phyloP scores from a whole-genome alignment of 2,329 filamentous ascomycete genomes.

The Clonostachys sp. region DNA sequence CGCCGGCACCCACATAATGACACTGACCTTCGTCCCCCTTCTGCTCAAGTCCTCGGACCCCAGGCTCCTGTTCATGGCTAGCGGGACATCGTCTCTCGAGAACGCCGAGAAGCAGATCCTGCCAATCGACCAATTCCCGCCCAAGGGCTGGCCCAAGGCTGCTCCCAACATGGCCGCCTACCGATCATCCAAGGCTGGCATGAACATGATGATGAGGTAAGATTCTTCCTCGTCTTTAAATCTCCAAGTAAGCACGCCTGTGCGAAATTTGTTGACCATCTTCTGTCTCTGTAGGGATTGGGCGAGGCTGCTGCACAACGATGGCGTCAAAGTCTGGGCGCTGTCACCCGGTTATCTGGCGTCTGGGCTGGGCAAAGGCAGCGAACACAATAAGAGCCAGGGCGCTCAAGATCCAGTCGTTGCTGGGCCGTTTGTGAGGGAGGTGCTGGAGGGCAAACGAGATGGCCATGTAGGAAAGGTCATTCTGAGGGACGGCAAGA shows the following conservation, averaged over 20 bases:
- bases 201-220: constrained; percentile 13
- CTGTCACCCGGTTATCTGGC: constrained; percentile 39
- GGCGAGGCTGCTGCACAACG: constrained; percentile 28
- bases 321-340: constrained; percentile 40
- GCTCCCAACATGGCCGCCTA: constrained; percentile 16
- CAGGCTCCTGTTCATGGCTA: constrained; percentile 38
- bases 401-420: constrained; percentile 6
- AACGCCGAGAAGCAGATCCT: constrained; percentile 14
- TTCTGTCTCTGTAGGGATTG: constrained; percentile 24
- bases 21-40: constrained; percentile 28
- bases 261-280: neutral
- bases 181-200: constrained; percentile 4
- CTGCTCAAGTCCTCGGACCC: constrained; percentile 31
- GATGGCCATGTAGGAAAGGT: constrained; percentile 7
- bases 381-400: neutral
- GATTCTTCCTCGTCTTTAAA: neutral
- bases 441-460: constrained; percentile 4
- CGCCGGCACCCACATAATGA: constrained; percentile 31
- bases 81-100: constrained; percentile 28
- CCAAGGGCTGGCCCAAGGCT: constrained; percentile 43
- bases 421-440: constrained; percentile 4
- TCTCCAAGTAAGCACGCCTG: neutral
- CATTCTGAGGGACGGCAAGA: constrained; percentile 1
- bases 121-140: constrained; percentile 12
- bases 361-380: constrained; percentile 27